Percentiles rank a stretch among this genome's conserved stretches.
phyloP scores from a whole-genome alignment of 495 filamentous ascomycete genomes.

The Daldinia concentrica region DNA sequence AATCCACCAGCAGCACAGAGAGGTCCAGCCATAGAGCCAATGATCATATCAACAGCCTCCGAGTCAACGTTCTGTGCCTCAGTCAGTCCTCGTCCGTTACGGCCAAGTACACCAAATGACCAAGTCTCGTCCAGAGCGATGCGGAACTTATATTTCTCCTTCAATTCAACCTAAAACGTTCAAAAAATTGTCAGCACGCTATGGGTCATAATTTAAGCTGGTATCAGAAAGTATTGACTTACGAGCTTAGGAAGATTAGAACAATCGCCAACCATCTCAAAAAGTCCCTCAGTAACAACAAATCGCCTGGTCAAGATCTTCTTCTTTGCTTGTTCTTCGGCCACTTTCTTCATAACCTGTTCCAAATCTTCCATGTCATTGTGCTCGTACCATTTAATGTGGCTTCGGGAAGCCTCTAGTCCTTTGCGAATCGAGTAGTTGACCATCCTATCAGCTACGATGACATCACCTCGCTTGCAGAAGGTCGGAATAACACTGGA shows the following conservation, averaged over 20 bases:
- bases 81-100: constrained; percentile 89
- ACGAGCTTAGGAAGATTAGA: constrained; percentile 86
- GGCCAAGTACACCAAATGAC: constrained; percentile 92
- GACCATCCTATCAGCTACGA: constrained; percentile 94
- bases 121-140: constrained; percentile 96
- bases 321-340: constrained; percentile 79
- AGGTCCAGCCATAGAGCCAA: constrained; percentile 87
- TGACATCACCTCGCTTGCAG: constrained; percentile 95
- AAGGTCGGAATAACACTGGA: constrained; percentile 95
- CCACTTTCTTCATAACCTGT: constrained; percentile 82
- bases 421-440: constrained; percentile 95
- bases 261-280: constrained; percentile 89
- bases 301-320: constrained; percentile 93
- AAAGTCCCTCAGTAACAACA: constrained; percentile 94
- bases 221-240: constrained; percentile 42
- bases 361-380: constrained; percentile 96
- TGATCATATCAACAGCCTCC: constrained; percentile 90
- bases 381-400: constrained; percentile 92
- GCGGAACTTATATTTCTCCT: constrained; percentile 95
- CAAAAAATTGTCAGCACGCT: constrained; percentile 1
- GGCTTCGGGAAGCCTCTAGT: constrained; percentile 90
- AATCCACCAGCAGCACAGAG: constrained; percentile 94
- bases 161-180: constrained; percentile 76
- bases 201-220: neutral
- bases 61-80: constrained; percentile 97